A percentile compares a stretch with the other conserved stretches of the same genome.
These are phyloP conservation scores for Pichia manshurica DNA, from an alignment of 805 yeast species.

Conservation along the genomic window DNA sequence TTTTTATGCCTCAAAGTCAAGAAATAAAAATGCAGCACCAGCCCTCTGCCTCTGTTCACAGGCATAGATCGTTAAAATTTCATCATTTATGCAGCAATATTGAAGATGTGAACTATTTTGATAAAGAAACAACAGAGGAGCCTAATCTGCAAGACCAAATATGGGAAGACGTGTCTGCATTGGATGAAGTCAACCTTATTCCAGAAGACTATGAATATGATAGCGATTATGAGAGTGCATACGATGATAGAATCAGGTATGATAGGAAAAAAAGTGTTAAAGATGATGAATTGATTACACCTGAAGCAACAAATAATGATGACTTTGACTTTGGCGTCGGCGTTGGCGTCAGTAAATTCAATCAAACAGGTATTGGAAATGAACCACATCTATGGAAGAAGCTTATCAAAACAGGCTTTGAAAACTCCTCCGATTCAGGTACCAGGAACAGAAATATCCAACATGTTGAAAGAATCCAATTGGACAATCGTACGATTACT, in stretches of 20 bases:
- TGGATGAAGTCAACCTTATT: constrained; percentile 33
- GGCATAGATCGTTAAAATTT: constrained; percentile 10
- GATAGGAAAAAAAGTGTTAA: background rate
- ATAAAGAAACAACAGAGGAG: background rate
- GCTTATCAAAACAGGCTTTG: background rate
- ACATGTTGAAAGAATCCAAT: constrained; percentile 15
- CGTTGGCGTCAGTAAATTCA: background rate
- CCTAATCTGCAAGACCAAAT: background rate
- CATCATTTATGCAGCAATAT: constrained; percentile 13
- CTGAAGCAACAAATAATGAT: background rate
- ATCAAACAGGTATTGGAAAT: no score
- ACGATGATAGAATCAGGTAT: background rate
- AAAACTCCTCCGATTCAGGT: background rate
- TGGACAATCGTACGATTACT: constrained; percentile 28
- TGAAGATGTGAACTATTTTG: constrained; percentile 2
- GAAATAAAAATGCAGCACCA: constrained; percentile 2
- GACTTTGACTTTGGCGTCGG: background rate
- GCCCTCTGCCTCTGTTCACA: background rate
- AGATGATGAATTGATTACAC: constrained; percentile 1
- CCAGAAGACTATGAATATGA: constrained; percentile 34
- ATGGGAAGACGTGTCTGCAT: constrained; percentile 7
- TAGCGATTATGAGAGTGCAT: background rate
- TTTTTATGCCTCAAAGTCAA: background rate
- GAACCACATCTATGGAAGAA: constrained; percentile 11
- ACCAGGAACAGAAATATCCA: background rate